A percentile compares a stretch with the other conserved stretches of the same genome.
These are phyloP conservation scores for Phoenix dactylifera DNA, from an alignment of 176 grass and related monocot species.

Conservation along the genomic window DNA sequence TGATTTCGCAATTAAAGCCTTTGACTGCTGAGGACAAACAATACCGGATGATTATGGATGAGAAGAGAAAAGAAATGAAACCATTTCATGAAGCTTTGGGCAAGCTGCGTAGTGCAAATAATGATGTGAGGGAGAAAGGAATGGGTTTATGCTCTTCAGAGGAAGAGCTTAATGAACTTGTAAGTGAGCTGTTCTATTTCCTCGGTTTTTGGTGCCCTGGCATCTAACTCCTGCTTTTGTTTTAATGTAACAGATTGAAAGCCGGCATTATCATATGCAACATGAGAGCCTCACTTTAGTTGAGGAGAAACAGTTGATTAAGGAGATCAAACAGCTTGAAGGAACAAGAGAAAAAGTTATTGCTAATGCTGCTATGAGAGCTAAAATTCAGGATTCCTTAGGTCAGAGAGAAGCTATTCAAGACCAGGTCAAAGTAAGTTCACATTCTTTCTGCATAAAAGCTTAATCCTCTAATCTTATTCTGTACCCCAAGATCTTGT, in stretches of 20 bases:
- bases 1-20: slow-evolving; percentile 63
- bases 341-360: slow-evolving; percentile 69
- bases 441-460: too few relatives aligned
- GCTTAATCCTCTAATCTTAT: too few relatives aligned
- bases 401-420: slow-evolving; percentile 81
- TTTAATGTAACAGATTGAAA: slow-evolving; percentile 50
- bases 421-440: slow-evolving; percentile 82
- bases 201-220: neutral
- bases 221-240: neutral
- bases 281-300: slow-evolving; percentile 78
- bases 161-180: slow-evolving; percentile 76
- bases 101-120: slow-evolving; percentile 76
- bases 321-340: slow-evolving; percentile 87
- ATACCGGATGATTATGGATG: slow-evolving; percentile 50
- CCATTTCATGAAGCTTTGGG: slow-evolving; percentile 71
- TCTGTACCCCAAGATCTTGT: too few relatives aligned
- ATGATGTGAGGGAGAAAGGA: slow-evolving; percentile 64
- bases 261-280: slow-evolving; percentile 61
- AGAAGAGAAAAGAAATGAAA: slow-evolving; percentile 70
- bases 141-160: slow-evolving; percentile 85
- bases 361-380: slow-evolving; percentile 47
- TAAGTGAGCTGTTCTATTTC: slow-evolving; percentile 21
- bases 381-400: slow-evolving; percentile 66
- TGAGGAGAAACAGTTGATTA: slow-evolving; percentile 84
- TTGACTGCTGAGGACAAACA: slow-evolving; percentile 63